A percentile compares a stretch with the other conserved stretches of the same genome.
Conservation (phyloP, 2,329 filamentous ascomycete genomes). For the Fusarium acutatum region DNA sequence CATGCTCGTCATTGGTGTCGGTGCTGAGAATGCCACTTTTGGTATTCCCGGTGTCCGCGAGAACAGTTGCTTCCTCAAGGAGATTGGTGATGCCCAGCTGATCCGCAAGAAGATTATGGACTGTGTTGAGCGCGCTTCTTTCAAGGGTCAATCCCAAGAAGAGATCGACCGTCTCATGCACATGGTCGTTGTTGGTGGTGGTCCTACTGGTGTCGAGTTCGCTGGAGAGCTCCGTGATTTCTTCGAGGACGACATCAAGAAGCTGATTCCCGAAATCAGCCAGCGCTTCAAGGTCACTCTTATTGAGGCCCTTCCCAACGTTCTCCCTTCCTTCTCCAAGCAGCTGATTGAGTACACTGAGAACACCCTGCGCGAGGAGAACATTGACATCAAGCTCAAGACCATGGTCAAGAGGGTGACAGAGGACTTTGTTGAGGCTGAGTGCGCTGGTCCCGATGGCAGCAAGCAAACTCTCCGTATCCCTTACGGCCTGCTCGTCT, state of each 20-base stretch:
- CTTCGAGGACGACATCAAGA: slow-evolving; percentile 97
- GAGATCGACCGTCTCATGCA: slow-evolving; percentile 95
- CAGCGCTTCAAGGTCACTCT: slow-evolving; percentile 97
- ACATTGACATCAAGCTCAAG: slow-evolving; percentile 97
- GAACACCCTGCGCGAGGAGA: slow-evolving; percentile 98
- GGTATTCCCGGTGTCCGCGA: slow-evolving; percentile 96
- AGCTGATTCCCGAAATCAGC: slow-evolving; percentile 95
- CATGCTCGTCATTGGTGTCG: slow-evolving; percentile 97
- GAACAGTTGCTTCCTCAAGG: slow-evolving; percentile 97
- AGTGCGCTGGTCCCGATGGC: slow-evolving; percentile 82
- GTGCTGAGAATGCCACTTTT: slow-evolving; percentile 98
- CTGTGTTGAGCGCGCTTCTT: slow-evolving; percentile 96
- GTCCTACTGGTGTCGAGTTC: slow-evolving; percentile 97
- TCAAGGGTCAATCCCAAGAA: slow-evolving; percentile 91
- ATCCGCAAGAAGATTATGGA: slow-evolving; percentile 99
- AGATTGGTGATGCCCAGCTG: slow-evolving; percentile 93
- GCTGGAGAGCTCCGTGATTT: slow-evolving; percentile 98
- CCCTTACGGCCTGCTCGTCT: slow-evolving; percentile 95
- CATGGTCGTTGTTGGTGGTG: slow-evolving; percentile 96
- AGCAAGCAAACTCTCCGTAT: slow-evolving; percentile 83
- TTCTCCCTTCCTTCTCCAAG: slow-evolving; percentile 98
- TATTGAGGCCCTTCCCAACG: slow-evolving; percentile 95
- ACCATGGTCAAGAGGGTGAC: slow-evolving; percentile 99
- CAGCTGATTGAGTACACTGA: slow-evolving; percentile 99
- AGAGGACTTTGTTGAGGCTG: slow-evolving; percentile 90